Percentiles rank a stretch among this genome's conserved stretches.
phyloP scores from a whole-genome alignment of 352 stramenopile species.

The Pythium utonaiense region DNA sequence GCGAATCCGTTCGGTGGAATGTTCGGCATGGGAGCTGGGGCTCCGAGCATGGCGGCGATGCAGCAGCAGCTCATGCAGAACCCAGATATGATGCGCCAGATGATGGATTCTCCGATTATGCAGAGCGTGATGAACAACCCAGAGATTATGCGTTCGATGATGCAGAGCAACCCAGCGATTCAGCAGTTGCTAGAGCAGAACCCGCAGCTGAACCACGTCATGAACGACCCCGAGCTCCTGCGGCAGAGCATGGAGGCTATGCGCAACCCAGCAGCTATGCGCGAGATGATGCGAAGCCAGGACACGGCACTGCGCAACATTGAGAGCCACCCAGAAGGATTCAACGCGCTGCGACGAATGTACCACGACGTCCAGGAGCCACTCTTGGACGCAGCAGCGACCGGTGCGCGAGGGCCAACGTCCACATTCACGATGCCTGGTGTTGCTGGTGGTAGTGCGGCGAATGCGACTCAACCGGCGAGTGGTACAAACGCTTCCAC shows the following conservation, averaged over 20 bases:
- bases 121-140: conserved; percentile 94
- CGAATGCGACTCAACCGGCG: conserved; percentile 17
- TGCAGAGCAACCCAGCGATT: conserved; percentile 96
- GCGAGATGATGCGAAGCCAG: conserved; percentile 96
- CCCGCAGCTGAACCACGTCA: conserved; percentile 93
- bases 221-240: conserved; percentile 95
- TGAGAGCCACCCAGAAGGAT: conserved; percentile 96
- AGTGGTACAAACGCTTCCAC: conserved; percentile 15
- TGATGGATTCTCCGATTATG: conserved; percentile 90
- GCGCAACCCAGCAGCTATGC: conserved; percentile 94
- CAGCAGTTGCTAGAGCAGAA: conserved; percentile 94
- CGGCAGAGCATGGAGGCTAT: conserved; percentile 96
- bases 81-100: conserved; percentile 83
- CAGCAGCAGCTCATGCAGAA: conserved; percentile 90
- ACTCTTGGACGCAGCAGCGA: conserved; percentile 90
- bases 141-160: conserved; percentile 94
- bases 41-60: conserved; percentile 72
- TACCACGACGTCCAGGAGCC: conserved; percentile 95
- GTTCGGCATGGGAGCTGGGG: conserved; percentile 29
- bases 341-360: conserved; percentile 94
- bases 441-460: conserved; percentile 41
- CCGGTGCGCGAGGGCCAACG: conserved; percentile 40
- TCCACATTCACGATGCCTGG: conserved; percentile 85
- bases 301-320: conserved; percentile 97
- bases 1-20: conserved; percentile 62